Base-by-base conservation (phyloP, 345 rosid species). In the Eutrema japonicum region DNA sequence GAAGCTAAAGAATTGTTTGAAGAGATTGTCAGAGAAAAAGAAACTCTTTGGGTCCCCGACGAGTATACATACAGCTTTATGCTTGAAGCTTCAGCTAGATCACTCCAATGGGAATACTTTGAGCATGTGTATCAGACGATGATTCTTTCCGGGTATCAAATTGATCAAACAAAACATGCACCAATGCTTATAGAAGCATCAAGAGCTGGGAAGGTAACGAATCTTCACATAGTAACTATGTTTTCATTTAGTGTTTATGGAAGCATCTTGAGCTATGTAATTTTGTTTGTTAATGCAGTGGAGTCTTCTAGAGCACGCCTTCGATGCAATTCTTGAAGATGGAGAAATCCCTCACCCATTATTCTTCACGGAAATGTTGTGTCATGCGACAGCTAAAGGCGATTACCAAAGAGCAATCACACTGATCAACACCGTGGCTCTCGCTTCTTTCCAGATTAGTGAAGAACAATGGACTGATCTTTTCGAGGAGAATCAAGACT, bases 51-150 rank as follows among this genome's bases (percentile, higher is more conserved):
- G 46, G 69, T 73, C 37, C 93, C 97, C 35, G 87, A 94, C 70
- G 82, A 75, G 75, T 94, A 81, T 81, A 91, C 97, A 1, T 91
- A 82, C 72, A 82, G 86, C 62, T 76, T 85, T 43, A 91, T 94
- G 98, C 96, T 94, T 37, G 93, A 86, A 82, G 92, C 93, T 77
- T 89, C 96, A 47, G 89, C 95, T 47, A 75, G 79, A 49, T 87
- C 96, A 12, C 92, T 83, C 52, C 93, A 88, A 46, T 91, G 97
- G 98, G 98, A 94, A 59, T 91, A 87, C 78, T 91, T 91, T 74
- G 97, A 94, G 77, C 81, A 81, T 74, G 89, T 91, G 53, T 94
- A 94, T 81, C 88, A 82, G 82, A 87, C 79, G 52, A 91, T 89
- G 97, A 59, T 74, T 54, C 86, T 91, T 50, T 82, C 85, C 37